Base-by-base conservation (phyloP, 2,329 filamentous ascomycete genomes). In the Monilinia fructicola region DNA sequence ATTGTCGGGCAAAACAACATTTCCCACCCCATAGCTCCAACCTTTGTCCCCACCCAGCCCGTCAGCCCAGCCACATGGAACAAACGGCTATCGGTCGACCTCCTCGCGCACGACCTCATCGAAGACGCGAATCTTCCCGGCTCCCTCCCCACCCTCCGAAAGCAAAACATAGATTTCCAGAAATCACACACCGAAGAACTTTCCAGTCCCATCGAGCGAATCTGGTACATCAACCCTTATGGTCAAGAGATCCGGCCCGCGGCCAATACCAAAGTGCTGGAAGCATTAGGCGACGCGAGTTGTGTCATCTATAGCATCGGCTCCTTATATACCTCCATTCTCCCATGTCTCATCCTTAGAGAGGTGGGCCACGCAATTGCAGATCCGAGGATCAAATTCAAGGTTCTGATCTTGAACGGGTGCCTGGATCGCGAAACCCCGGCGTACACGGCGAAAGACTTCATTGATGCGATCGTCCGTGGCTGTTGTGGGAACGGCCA, bases 151-250 rank as follows among this genome's bases (percentile, higher is more conserved):
- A 90, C 87, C 0, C 82, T 98, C 1, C 85, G 93, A 9, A 88
- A 90, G 67, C 91, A 90, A 61, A 91, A 96, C 69, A 93, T 97
- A 68, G 81, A 83, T 5, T 96, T 97, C 76, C 90, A 85, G 74
- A 98, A 98, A 79, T 81, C 74, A 2, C 82, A 86, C 50, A 89
- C 92, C 69, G 87, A 91, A 68, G 91, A 94, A 65, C 82, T 98
- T 1, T 85, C 91, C 0, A 84, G 90, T 0, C 84, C 91, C 38
- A 96, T 98, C 72, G 83, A 88, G 65, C 81, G 93, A 2, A 84
- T 98, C 42, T 98, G 93, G 92, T 98, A 98, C 80, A 98, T 98
- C 80, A 98, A 97, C 75, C 94, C 94, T 0, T 98, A 97, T 77
- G 94, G 94, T n/a, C 92, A 97, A 76, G 93, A 97, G 78, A 97